Percentiles rank a stretch among this genome's conserved stretches.
phyloP scores from a whole-genome alignment of 257 asterid genomes.

The Salvia miltiorrhiza region DNA sequence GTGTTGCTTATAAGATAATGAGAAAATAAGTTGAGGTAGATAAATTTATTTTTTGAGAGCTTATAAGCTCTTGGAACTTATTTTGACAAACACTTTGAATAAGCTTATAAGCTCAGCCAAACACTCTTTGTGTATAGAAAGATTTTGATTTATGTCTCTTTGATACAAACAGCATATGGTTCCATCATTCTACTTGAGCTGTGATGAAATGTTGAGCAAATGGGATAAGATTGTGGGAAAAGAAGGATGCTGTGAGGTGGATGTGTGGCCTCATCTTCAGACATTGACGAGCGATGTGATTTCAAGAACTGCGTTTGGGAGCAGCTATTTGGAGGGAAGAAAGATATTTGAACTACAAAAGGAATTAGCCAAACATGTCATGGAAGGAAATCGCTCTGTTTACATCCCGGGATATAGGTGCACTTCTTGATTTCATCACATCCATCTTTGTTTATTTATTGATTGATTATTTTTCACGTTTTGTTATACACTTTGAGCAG shows the following conservation, averaged over 20 bases:
- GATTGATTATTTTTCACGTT: no score
- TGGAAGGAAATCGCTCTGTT: neutral
- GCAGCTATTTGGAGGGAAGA: conserved; percentile 44
- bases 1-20: no score
- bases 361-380: neutral
- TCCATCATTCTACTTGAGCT: conserved; percentile 45
- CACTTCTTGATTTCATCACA: no score
- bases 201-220: conserved; percentile 43
- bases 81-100: no score
- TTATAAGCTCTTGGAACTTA: no score
- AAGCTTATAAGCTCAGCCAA: no score
- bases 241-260: conserved; percentile 33
- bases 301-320: conserved; percentile 53
- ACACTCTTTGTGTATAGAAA: no score
- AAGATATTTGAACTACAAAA: conserved; percentile 47
- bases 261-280: conserved; percentile 47
- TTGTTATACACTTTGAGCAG: neutral
- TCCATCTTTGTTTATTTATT: no score
- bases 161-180: conserved; percentile 37
- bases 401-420: conserved; percentile 46
- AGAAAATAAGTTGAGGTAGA: no score
- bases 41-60: no score
- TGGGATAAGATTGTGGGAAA: conserved; percentile 30
- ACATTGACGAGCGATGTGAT: conserved; percentile 41
- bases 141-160: no score